A percentile compares a stretch with the other conserved stretches of the same genome.
phyloP scores from a whole-genome alignment of 352 stramenopile species.

The Phytophthora rubi region DNA sequence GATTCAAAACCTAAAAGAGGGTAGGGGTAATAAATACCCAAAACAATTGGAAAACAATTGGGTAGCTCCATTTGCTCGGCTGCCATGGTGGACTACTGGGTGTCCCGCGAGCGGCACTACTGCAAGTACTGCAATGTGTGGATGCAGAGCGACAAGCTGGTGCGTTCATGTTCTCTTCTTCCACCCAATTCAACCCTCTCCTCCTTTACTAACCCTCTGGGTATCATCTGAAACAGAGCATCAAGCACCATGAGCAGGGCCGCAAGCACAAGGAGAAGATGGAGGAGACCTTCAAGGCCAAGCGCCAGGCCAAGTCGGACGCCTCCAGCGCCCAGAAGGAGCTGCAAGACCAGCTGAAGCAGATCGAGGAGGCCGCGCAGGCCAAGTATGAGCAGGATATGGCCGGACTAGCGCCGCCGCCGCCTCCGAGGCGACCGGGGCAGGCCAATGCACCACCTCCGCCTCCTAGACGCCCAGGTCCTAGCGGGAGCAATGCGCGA shows the following conservation, averaged over 20 bases:
- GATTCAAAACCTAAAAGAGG: slow-evolving; percentile 6
- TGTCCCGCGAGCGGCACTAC: slow-evolving; percentile 75
- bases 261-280: slow-evolving; percentile 78
- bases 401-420: slow-evolving; percentile 17
- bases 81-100: slow-evolving; percentile 73
- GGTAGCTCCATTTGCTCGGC: too few relatives aligned
- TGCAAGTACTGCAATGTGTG: slow-evolving; percentile 92
- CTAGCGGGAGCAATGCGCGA: background rate
- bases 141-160: slow-evolving; percentile 82
- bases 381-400: slow-evolving; percentile 69
- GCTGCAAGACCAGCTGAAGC: slow-evolving; percentile 64
- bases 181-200: too few relatives aligned
- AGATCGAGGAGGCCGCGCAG: slow-evolving; percentile 76
- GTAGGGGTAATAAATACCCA: background rate
- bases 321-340: slow-evolving; percentile 62
- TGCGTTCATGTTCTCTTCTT: slow-evolving; percentile 17
- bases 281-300: slow-evolving; percentile 72
- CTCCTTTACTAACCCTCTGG: too few relatives aligned
- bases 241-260: slow-evolving; percentile 86
- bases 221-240: slow-evolving; percentile 47
- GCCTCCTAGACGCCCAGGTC: slow-evolving; percentile 20
- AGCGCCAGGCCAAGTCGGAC: slow-evolving; percentile 75
- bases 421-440: slow-evolving; percentile 12
- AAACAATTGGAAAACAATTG: background rate
- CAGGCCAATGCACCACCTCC: slow-evolving; percentile 10